Conservation (phyloP, 139 green algal species). For the Nannochloris sp. region DNA sequence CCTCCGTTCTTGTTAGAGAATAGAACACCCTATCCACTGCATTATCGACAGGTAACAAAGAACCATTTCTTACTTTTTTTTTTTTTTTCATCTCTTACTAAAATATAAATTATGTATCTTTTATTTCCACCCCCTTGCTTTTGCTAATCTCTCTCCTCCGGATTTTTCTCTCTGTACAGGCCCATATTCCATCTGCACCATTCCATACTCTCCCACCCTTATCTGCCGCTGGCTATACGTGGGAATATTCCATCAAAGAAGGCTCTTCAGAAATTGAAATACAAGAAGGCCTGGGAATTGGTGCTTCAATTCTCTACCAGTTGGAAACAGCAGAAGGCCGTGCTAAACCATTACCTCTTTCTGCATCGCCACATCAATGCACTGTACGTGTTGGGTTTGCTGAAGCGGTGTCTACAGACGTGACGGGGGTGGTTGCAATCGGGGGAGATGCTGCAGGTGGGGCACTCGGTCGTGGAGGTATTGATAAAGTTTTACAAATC, state of each 20-base stretch:
- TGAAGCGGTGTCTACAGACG: slow-evolving; percentile 30
- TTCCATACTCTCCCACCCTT: slow-evolving; percentile 45
- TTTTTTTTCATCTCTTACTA: background rate
- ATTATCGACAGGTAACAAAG: slow-evolving; percentile 40
- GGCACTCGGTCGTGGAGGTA: slow-evolving; percentile 37
- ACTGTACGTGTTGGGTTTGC: slow-evolving; percentile 21
- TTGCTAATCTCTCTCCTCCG: no score
- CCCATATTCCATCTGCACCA: slow-evolving; percentile 14
- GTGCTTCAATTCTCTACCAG: background rate
- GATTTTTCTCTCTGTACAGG: slow-evolving; percentile 1
- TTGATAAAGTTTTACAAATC: slow-evolving; percentile 44
- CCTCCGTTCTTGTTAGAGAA: slow-evolving; percentile 59
- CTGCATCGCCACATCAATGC: background rate
- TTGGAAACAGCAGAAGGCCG: slow-evolving; percentile 14
- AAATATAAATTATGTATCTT: background rate
- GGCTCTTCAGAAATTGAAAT: slow-evolving; percentile 36
- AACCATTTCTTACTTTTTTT: background rate
- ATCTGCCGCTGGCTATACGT: slow-evolving; percentile 22
- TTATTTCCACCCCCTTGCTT: no score
- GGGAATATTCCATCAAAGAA: slow-evolving; percentile 13
- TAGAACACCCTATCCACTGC: slow-evolving; percentile 33
- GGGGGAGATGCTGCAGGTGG: slow-evolving; percentile 25
- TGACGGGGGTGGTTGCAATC: slow-evolving; percentile 32
- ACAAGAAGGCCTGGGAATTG: slow-evolving; percentile 16
- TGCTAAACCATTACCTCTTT: slow-evolving; percentile 12